Percentiles rank a stretch among this genome's conserved stretches.
phyloP scores from a whole-genome alignment of 192 early-diverging fungal genomes.

The Phlyctochytrium arcticum region DNA sequence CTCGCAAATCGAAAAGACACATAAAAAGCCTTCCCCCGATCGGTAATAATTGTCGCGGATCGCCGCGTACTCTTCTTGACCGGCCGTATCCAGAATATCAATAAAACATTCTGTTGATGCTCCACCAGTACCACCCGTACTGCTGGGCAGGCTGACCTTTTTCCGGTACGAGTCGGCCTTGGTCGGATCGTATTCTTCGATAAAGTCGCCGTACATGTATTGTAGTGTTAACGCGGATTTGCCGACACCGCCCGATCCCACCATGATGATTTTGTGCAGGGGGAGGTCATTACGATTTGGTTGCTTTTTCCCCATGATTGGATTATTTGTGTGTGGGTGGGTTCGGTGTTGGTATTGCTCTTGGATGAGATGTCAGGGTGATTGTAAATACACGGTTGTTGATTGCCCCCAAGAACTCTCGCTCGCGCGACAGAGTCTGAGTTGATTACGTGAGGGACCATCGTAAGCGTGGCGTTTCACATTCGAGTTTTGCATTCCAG shows the following conservation, averaged over 20 bases:
- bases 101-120: constrained; percentile 77
- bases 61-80: constrained; percentile 88
- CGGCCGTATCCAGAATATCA: constrained; percentile 87
- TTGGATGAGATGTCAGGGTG: too few relatives aligned
- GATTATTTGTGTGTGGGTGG: too few relatives aligned
- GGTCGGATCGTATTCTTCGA: constrained; percentile 92
- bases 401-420: too few relatives aligned
- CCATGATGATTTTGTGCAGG: constrained; percentile 90
- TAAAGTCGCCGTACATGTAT: constrained; percentile 91
- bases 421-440: too few relatives aligned
- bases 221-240: constrained; percentile 86
- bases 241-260: constrained; percentile 85
- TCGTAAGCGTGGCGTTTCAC: too few relatives aligned
- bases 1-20: constrained; percentile 80
- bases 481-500: too few relatives aligned
- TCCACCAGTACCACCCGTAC: background rate
- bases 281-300: constrained; percentile 59
- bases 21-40: constrained; percentile 79
- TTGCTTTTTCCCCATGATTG: constrained; percentile 63
- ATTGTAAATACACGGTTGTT: too few relatives aligned
- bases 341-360: too few relatives aligned
- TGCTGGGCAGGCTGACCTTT: constrained; percentile 55
- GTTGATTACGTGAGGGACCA: too few relatives aligned
- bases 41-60: constrained; percentile 86
- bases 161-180: constrained; percentile 90